Conservation (phyloP, 2,329 filamentous ascomycete species). For the Fusarium sp. region DNA sequence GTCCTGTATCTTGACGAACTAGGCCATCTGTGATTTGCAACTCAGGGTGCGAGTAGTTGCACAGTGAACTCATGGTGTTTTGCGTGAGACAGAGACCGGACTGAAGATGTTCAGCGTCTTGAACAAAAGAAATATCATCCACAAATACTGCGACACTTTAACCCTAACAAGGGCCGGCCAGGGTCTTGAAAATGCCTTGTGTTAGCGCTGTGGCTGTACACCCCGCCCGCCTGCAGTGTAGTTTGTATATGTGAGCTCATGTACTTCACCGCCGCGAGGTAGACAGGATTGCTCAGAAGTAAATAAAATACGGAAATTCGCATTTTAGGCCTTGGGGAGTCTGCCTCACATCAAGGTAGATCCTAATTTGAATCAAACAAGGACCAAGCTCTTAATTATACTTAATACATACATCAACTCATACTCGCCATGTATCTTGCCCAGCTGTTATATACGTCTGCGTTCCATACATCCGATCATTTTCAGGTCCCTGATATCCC, state of each 20-base stretch:
- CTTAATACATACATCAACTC: background rate
- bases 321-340: too few relatives aligned
- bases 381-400: too few relatives aligned
- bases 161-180: background rate
- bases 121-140: too few relatives aligned
- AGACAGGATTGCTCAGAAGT: too few relatives aligned
- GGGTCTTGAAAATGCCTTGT: constrained; percentile 3
- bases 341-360: too few relatives aligned
- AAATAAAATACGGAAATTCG: too few relatives aligned
- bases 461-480: constrained; percentile 2
- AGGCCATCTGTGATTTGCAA: constrained; percentile 12
- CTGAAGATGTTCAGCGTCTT: too few relatives aligned
- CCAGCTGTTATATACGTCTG: constrained; percentile 10
- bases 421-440: background rate
- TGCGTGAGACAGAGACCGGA: rapidly evolving
- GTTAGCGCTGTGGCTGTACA: constrained; percentile 13
- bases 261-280: too few relatives aligned
- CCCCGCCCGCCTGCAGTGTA: too few relatives aligned
- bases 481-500: background rate
- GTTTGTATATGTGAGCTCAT: too few relatives aligned
- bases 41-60: constrained; percentile 26
- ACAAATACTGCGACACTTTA: too few relatives aligned
- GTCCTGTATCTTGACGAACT: background rate
- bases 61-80: constrained; percentile 17
- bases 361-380: too few relatives aligned